A percentile compares a stretch with the other conserved stretches of the same genome.
Conservation (phyloP, 495 filamentous ascomycete species). For the Penicillium diatomitis region DNA sequence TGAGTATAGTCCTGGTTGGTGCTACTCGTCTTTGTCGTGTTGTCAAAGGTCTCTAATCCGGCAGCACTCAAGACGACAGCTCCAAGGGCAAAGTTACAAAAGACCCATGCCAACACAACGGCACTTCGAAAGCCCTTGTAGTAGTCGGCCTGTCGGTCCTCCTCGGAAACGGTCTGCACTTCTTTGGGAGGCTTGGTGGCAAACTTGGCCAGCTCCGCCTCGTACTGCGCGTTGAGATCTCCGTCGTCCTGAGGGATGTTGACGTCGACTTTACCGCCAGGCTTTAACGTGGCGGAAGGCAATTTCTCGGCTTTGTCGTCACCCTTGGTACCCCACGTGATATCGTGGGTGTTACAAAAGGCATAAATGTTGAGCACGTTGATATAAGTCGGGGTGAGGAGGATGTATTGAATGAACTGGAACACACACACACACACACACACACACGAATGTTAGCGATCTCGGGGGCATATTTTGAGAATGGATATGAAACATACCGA, state of each 20-base stretch:
- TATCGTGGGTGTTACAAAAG: constrained; percentile 96
- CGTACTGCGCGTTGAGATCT: constrained; percentile 89
- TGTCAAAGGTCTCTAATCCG: constrained; percentile 59
- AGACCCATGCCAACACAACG: constrained; percentile 93
- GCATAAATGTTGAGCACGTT: constrained; percentile 97
- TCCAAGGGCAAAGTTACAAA: constrained; percentile 82
- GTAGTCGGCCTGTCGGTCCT: constrained; percentile 92
- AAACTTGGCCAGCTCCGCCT: constrained; percentile 73
- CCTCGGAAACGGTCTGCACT: constrained; percentile 46
- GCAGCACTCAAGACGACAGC: constrained; percentile 83
- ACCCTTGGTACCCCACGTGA: constrained; percentile 95
- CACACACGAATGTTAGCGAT: constrained; percentile 2
- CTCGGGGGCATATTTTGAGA: too few species aligned
- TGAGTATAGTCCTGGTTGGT: constrained; percentile 33
- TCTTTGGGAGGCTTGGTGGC: constrained; percentile 60
- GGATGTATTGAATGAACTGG: constrained; percentile 83
- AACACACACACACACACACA: neutral
- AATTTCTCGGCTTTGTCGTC: constrained; percentile 84
- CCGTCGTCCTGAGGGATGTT: constrained; percentile 80
- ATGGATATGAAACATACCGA: constrained; percentile 35
- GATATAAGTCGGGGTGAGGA: constrained; percentile 90
- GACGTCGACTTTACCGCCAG: constrained; percentile 89
- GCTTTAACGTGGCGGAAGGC: constrained; percentile 70
- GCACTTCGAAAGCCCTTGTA: constrained; percentile 91
- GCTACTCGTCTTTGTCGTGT: constrained; percentile 10